These are phyloP conservation scores for Rhodamnia argentea DNA, from an alignment of 345 rosid genomes.

Conservation along the genomic window DNA sequence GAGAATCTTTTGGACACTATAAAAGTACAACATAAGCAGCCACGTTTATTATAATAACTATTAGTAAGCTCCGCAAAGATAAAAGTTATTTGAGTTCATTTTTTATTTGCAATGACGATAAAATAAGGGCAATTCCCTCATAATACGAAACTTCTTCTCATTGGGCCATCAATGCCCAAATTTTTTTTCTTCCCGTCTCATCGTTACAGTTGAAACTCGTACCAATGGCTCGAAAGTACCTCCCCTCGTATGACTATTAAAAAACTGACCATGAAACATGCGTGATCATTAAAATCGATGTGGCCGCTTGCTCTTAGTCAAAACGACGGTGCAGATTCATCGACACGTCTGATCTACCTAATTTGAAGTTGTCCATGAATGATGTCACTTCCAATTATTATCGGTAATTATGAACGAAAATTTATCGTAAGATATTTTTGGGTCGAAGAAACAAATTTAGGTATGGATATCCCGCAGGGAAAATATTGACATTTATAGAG, in stretches of 20 bases:
- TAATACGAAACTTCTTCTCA: neutral
- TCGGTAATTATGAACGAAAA: neutral
- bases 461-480: neutral
- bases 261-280: neutral
- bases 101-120: neutral
- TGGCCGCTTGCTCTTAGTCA: no score
- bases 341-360: no score
- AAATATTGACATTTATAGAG: neutral
- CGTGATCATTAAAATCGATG: no score
- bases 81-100: neutral
- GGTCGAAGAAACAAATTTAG: neutral
- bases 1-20: neutral
- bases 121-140: no score
- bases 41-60: no score
- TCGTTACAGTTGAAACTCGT: neutral
- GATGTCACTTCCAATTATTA: neutral
- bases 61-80: neutral
- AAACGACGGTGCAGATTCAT: no score
- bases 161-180: neutral
- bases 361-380: neutral
- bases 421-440: neutral
- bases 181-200: rapidly evolving
- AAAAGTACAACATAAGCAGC: no score
- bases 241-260: neutral
- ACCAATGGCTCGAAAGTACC: neutral